A percentile compares a stretch with the other conserved stretches of the same genome.
phyloP scores from a whole-genome alignment of 1,284 basidiomycete genomes.

The Ceratobasidium sp. region DNA sequence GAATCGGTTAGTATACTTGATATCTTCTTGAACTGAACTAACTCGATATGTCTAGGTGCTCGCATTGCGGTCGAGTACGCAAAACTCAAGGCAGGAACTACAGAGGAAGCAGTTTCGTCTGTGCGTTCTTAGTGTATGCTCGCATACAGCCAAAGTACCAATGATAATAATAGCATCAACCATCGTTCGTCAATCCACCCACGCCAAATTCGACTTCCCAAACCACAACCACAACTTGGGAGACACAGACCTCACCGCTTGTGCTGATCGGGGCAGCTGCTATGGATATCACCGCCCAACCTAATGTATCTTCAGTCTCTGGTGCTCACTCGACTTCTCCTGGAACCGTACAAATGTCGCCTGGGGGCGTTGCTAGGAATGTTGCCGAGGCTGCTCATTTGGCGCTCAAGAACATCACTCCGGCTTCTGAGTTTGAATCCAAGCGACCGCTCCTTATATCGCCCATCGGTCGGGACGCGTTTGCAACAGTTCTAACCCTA shows the following conservation, averaged over 20 bases:
- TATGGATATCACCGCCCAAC: constrained; percentile 78
- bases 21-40: constrained; percentile 22
- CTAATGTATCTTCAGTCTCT: constrained; percentile 48
- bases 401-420: constrained; percentile 9
- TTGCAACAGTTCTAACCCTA: constrained; percentile 66
- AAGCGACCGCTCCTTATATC: constrained; percentile 61
- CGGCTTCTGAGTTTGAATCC: constrained; percentile 6
- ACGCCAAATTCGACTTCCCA: background rate
- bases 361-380: constrained; percentile 94
- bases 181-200: background rate
- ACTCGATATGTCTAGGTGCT: constrained; percentile 57
- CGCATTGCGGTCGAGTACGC: constrained; percentile 83
- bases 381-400: constrained; percentile 88
- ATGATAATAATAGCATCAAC: constrained; percentile 14
- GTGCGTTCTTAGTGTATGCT: constrained; percentile 33
- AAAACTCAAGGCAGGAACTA: constrained; percentile 47
- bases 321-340: constrained; percentile 75
- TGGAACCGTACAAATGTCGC: constrained; percentile 72
- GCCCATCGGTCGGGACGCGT: constrained; percentile 70
- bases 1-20: constrained; percentile 64
- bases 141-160: background rate
- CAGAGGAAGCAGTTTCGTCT: background rate
- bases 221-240: background rate
- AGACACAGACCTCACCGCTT: constrained; percentile 48
- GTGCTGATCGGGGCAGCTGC: constrained; percentile 84